These are phyloP conservation scores for Austroboletus niveus DNA, from an alignment of 1,284 basidiomycete species.

Conservation along the genomic window DNA sequence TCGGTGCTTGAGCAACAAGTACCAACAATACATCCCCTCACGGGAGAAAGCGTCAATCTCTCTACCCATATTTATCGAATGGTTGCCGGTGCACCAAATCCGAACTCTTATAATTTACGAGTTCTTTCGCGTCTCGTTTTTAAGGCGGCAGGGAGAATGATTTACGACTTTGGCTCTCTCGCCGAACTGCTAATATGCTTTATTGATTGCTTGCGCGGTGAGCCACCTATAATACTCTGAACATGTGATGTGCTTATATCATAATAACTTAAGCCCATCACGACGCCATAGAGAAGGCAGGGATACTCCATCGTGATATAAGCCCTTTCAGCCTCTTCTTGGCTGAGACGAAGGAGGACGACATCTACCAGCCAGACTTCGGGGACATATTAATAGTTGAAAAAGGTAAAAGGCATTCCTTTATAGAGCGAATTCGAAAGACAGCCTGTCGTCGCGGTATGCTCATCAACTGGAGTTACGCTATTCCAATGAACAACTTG, in stretches of 20 bases:
- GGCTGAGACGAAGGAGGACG: background rate
- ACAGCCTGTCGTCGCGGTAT: background rate
- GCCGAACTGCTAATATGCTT: constrained; percentile 1
- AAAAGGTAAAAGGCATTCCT: too few relatives aligned
- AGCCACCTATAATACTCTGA: background rate
- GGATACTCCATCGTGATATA: constrained; percentile 4
- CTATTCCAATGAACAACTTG: background rate
- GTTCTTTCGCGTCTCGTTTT: constrained; percentile 2
- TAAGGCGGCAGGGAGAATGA: background rate
- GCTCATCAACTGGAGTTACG: constrained; percentile 5
- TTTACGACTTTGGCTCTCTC: constrained; percentile 2
- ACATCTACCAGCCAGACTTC: background rate
- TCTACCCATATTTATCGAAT: constrained; percentile 1
- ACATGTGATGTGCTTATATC: background rate
- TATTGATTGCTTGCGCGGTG: constrained; percentile 3
- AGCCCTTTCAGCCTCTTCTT: constrained; percentile 8
- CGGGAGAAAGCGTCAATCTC: background rate
- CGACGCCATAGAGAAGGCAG: background rate
- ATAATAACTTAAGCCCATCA: background rate
- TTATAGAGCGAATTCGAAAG: too few relatives aligned
- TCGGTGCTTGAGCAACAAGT: constrained; percentile 9
- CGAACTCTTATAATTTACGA: background rate
- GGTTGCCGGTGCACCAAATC: background rate
- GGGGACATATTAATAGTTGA: too few relatives aligned
- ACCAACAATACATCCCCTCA: background rate